Evolutionary conservation across 768 basidiomycete species (phyloP).

Genomic region (Suillus spraguei): DNA sequence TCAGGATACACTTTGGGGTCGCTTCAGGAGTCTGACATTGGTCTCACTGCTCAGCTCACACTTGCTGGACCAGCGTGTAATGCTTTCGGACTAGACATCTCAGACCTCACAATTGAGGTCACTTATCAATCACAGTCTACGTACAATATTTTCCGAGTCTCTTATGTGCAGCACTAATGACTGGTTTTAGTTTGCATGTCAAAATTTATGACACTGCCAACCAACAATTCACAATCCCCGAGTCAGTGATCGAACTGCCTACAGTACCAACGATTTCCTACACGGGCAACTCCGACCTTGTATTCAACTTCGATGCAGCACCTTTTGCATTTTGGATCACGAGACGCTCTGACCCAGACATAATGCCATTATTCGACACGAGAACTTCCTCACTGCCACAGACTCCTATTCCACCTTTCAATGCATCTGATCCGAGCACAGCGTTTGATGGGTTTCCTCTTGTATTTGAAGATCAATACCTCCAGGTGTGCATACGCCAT

Average conservation of each 20-base stretch:
- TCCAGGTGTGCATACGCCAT: slow-evolving; percentile 49
- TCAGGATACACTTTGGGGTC: slow-evolving; percentile 57
- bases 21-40: slow-evolving; percentile 44
- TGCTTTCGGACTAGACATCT: slow-evolving; percentile 63
- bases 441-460: slow-evolving; percentile 66
- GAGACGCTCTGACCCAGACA: slow-evolving; percentile 57
- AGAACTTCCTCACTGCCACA: slow-evolving; percentile 60
- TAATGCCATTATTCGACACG: slow-evolving; percentile 69
- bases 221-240: slow-evolving; percentile 68
- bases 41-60: slow-evolving; percentile 55
- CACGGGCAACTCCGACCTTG: slow-evolving; percentile 54
- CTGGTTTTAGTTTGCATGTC: slow-evolving; percentile 55
- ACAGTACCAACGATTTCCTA: slow-evolving; percentile 35
- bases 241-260: slow-evolving; percentile 51
- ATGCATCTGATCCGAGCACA: slow-evolving; percentile 51
- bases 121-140: slow-evolving; percentile 61
- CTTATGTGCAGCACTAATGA: not conserved
- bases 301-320: slow-evolving; percentile 63
- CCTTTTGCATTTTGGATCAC: slow-evolving; percentile 87
- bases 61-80: slow-evolving; percentile 63
- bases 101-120: slow-evolving; percentile 62
- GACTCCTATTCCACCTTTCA: slow-evolving; percentile 60
- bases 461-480: slow-evolving; percentile 80
- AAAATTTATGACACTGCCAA: slow-evolving; percentile 64
- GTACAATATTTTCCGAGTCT: slow-evolving; percentile 29